Base-by-base conservation (phyloP, 345 rosid species). In the Aquilaria yunnanensis region DNA sequence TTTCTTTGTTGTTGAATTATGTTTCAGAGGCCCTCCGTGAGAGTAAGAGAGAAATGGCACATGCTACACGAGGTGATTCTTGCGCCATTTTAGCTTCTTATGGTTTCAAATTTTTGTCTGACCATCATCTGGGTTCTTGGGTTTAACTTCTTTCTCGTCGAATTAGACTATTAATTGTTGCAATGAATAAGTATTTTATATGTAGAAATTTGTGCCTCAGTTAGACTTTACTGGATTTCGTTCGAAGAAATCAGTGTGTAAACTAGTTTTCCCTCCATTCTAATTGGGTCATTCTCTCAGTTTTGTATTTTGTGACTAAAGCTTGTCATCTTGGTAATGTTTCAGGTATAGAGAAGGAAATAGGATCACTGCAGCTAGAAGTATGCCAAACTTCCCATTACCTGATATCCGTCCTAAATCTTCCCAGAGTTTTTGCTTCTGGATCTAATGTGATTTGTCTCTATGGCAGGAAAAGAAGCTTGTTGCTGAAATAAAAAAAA, bases 301-400 rank as follows among this genome's bases (percentile, higher is more conserved):
- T 41, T 45, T 51, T 51, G 41, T 46, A 12, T 47, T 55, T 70
- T 54, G 23, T 32, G 41, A 46, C 47, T 67, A 49, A 34, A 31
- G 45, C 56, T 67, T 70, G 12, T 31, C 51, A 53, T 23, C 33
- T 66, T 72, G 30, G 47, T 52, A 33, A 47, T 67, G 56, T 16
- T 67, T 73, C 77, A 93, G 97, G 98, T 60, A 61, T 93, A 70
- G 98, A 90, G 81, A 93, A 80, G 86, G 98, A 93, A 78, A 90
- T 93, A 61, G 77, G 77, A 62, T 79, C 88, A 8, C 85, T 93
- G 68, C 97, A 90, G 65, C 65, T 67, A 68, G 97, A 93, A 84
- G 98, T 93, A 80, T 62, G 79, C 60, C 7, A 16, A 66, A 54
- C 34, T 74, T 75, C 67, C 32, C 31, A 51, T 12, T 12, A 9